Evolutionary conservation across 352 stramenopile species (phyloP).

Genomic region (Phytopythium mirpurense): DNA sequence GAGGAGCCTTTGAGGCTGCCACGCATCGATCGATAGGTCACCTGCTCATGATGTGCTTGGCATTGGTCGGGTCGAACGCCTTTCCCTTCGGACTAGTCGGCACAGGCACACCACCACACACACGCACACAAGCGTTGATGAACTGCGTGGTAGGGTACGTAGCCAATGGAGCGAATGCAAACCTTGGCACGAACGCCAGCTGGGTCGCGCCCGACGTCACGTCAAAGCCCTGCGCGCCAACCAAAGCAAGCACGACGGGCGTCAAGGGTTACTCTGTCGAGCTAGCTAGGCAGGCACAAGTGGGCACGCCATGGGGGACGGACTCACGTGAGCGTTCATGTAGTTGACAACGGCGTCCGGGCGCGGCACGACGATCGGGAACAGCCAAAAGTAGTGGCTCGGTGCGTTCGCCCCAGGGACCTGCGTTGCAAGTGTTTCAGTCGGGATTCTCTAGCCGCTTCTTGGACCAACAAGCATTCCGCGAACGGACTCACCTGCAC

Average conservation of each 20-base stretch:
- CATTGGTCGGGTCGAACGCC: conserved; percentile 47
- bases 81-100: conserved; percentile 31
- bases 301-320: too few species aligned
- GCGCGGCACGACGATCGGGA: conserved; percentile 61
- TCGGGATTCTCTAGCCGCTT: background rate
- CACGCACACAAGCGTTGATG: background rate
- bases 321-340: conserved; percentile 69
- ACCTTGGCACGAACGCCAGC: conserved; percentile 65
- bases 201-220: conserved; percentile 75
- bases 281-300: too few species aligned
- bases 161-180: too few species aligned
- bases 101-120: background rate
- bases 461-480: background rate
- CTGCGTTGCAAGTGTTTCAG: background rate
- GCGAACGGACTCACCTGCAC: conserved; percentile 27
- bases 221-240: conserved; percentile 55
- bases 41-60: conserved; percentile 75
- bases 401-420: conserved; percentile 39
- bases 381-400: conserved; percentile 82
- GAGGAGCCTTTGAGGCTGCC: background rate
- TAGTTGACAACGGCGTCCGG: conserved; percentile 43
- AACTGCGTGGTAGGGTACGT: too few species aligned
- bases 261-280: too few species aligned
- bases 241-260: background rate
- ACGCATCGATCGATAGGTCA: conserved; percentile 12